Conservation (phyloP, 208 protist species). For the Trypanosoma avium region DNA sequence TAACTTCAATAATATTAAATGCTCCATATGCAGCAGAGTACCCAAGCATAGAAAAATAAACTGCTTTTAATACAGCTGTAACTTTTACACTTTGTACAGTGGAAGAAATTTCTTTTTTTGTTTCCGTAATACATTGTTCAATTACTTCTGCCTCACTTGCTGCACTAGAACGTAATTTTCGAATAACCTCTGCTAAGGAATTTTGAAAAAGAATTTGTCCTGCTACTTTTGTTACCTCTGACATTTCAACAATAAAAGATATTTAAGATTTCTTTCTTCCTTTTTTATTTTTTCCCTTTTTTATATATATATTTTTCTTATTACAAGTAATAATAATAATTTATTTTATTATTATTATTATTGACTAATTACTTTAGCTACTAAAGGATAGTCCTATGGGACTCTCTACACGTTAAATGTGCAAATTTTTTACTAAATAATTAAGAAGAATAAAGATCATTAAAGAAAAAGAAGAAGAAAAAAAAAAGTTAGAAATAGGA, state of each 20-base stretch:
- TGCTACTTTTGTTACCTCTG: constrained; percentile 39
- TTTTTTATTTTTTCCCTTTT: not conserved
- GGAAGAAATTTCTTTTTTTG: constrained; percentile 93
- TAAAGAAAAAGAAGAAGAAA: not conserved
- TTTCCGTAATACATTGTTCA: constrained; percentile 90
- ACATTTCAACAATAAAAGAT: constrained; percentile 16
- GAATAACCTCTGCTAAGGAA: constrained; percentile 93
- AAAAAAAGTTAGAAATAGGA: constrained; percentile 22
- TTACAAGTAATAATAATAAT: too few relatives aligned
- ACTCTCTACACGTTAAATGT: too few relatives aligned
- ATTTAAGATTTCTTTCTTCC: not conserved
- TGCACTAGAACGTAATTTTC: constrained; percentile 91
- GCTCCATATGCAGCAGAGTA: constrained; percentile 95
- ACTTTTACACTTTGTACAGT: constrained; percentile 91
- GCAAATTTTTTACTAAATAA: too few relatives aligned
- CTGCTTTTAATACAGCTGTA: constrained; percentile 96
- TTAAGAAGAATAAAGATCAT: not conserved
- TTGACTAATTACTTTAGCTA: too few relatives aligned
- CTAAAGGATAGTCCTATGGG: too few relatives aligned
- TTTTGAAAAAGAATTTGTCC: constrained; percentile 81
- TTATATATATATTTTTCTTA: too few relatives aligned
- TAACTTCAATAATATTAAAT: constrained; percentile 97
- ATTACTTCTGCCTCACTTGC: constrained; percentile 93
- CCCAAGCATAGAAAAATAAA: constrained; percentile 98
- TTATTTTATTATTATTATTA: too few relatives aligned